Percentiles rank a stretch among this genome's conserved stretches.
These are phyloP conservation scores for Populus pruinosa DNA, from an alignment of 345 rosid species.

Conservation along the genomic window DNA sequence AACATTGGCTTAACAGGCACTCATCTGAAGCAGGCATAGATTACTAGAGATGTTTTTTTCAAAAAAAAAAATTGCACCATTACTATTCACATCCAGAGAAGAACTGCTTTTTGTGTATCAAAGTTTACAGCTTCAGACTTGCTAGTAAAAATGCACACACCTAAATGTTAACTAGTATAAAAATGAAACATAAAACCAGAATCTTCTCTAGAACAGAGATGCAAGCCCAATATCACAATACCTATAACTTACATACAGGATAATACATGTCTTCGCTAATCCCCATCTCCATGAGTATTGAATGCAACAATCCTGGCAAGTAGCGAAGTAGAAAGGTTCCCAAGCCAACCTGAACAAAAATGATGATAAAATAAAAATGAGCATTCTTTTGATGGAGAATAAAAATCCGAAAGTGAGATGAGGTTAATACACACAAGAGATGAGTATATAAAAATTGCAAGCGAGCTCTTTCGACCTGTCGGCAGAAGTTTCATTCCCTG, in stretches of 20 bases:
- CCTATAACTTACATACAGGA: slow-evolving; percentile 88
- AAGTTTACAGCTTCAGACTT: slow-evolving; percentile 3
- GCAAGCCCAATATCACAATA: slow-evolving; percentile 6
- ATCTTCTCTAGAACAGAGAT: background rate
- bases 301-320: slow-evolving; percentile 56
- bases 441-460: slow-evolving; percentile 77
- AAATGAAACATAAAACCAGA: background rate
- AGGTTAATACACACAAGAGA: slow-evolving; percentile 51
- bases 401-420: background rate
- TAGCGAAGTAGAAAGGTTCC: slow-evolving; percentile 83
- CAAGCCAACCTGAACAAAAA: slow-evolving; percentile 62
- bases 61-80: background rate
- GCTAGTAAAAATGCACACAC: background rate
- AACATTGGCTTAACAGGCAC: background rate
- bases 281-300: slow-evolving; percentile 73
- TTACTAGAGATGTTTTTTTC: background rate
- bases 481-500: slow-evolving; percentile 97
- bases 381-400: background rate
- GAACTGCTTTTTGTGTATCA: background rate
- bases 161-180: background rate
- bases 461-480: slow-evolving; percentile 75
- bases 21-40: background rate
- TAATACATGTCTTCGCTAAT: slow-evolving; percentile 90
- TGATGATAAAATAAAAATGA: background rate
- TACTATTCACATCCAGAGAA: background rate